These are phyloP conservation scores for Cyberlindnera euphorbiiphila DNA, from an alignment of 805 yeast genomes.

Conservation along the genomic window DNA sequence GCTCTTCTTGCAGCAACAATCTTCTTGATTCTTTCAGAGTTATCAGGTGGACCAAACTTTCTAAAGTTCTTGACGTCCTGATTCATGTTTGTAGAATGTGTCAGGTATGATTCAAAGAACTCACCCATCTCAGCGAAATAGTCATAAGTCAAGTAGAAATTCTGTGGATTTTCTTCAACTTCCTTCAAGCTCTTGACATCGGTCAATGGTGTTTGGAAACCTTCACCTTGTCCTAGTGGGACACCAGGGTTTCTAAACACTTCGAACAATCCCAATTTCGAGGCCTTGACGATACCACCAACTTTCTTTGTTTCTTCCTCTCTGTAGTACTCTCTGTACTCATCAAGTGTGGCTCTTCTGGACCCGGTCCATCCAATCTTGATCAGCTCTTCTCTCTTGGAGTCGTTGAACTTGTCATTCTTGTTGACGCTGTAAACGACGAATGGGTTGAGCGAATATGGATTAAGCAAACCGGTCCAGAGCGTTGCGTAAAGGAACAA, in stretches of 20 bases:
- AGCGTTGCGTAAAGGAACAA: slow-evolving; percentile 51
- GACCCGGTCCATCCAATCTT: slow-evolving; percentile 94
- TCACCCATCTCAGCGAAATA: slow-evolving; percentile 50
- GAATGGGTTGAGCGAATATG: slow-evolving; percentile 48
- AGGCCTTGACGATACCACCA: slow-evolving; percentile 78
- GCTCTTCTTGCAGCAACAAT: slow-evolving; percentile 27
- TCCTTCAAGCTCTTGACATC: slow-evolving; percentile 37
- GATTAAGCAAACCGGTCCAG: slow-evolving; percentile 75
- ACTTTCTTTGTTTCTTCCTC: slow-evolving; percentile 55
- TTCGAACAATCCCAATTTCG: slow-evolving; percentile 64
- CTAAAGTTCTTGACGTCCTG: slow-evolving; percentile 60
- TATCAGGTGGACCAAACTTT: slow-evolving; percentile 57
- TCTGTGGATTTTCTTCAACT: slow-evolving; percentile 35
- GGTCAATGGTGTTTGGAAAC: slow-evolving; percentile 54
- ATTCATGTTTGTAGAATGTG: slow-evolving; percentile 32
- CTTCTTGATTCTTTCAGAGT: slow-evolving; percentile 38
- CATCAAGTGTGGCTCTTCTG: slow-evolving; percentile 64
- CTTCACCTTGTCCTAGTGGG: slow-evolving; percentile 73
- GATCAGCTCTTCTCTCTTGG: slow-evolving; percentile 42
- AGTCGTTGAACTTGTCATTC: slow-evolving; percentile 32
- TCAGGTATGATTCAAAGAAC: slow-evolving; percentile 39
- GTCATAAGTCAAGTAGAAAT: slow-evolving; percentile 53
- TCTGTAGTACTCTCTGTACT: slow-evolving; percentile 67
- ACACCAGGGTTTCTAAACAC: slow-evolving; percentile 57
- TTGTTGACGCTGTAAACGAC: slow-evolving; percentile 30